Percentiles rank a stretch among this genome's conserved stretches.
Conservation (phyloP, 305 asterid species). For the Plantago coronopus region DNA sequence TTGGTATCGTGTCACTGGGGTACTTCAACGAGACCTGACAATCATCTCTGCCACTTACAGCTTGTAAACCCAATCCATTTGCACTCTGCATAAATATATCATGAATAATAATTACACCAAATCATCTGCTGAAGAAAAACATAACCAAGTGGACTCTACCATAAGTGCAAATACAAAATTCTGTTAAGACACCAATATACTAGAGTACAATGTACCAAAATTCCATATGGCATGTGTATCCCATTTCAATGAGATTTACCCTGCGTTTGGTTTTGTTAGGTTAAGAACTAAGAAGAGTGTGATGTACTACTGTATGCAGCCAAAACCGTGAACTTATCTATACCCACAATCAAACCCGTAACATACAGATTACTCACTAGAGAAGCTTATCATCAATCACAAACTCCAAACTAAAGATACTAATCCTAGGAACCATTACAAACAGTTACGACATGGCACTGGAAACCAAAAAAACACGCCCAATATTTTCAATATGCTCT, state of each 20-base stretch:
- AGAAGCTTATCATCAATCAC: slow-evolving; percentile 2
- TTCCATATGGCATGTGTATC: not conserved
- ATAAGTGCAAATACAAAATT: not conserved
- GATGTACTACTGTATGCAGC: not conserved
- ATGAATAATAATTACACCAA: slow-evolving; percentile 5
- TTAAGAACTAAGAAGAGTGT: not conserved
- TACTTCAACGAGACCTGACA: slow-evolving; percentile 69
- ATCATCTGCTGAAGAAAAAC: slow-evolving; percentile 1
- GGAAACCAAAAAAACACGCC: not conserved
- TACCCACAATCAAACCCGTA: not conserved
- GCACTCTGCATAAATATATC: slow-evolving; percentile 54
- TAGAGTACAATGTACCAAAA: not conserved
- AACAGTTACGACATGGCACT: not conserved
- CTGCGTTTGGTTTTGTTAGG: not conserved
- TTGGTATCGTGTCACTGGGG: slow-evolving; percentile 70
- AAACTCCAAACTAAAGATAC: not conserved
- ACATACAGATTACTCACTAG: not conserved
- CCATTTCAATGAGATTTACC: not conserved
- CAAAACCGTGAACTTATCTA: too few relatives aligned
- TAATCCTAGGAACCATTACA: too few relatives aligned
- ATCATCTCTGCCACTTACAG: slow-evolving; percentile 50
- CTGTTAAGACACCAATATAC: not conserved
- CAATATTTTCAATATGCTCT: not conserved
- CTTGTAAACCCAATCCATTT: slow-evolving; percentile 95
- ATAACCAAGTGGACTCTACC: not conserved